Conservation (phyloP, 306 rosid species). For the Erythrophleum fordii region DNA sequence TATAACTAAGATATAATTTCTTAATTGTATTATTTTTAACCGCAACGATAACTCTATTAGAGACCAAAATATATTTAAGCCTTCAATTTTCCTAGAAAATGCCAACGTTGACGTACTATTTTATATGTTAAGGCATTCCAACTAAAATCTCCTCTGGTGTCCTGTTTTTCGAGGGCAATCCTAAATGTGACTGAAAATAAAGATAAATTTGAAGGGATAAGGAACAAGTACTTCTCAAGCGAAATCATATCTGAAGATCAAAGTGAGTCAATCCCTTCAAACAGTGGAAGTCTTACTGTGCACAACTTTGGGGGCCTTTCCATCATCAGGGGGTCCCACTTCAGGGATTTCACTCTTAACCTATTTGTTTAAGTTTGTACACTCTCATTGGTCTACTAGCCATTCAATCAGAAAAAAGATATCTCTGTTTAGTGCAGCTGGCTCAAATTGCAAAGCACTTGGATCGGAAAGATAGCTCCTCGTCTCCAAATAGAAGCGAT, state of each 20-base stretch:
- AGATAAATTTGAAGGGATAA: constrained; percentile 26
- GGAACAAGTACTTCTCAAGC: constrained; percentile 31
- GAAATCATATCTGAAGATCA: constrained; percentile 2
- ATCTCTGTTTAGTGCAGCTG: background rate
- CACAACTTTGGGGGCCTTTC: constrained; percentile 57
- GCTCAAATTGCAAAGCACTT: constrained; percentile 29
- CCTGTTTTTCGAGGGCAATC: constrained; percentile 56
- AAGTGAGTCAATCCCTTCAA: constrained; percentile 11
- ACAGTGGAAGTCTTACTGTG: constrained; percentile 36
- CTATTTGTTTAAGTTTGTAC: constrained; percentile 7
- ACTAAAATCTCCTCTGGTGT: constrained; percentile 45
- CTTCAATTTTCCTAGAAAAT: background rate
- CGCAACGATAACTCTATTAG: too few relatives aligned
- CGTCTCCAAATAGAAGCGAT: background rate
- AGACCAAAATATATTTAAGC: background rate
- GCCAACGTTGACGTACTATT: background rate
- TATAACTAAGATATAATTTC: too few relatives aligned
- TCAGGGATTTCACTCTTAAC: constrained; percentile 22
- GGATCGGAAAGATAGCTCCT: constrained; percentile 14
- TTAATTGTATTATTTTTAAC: too few relatives aligned
- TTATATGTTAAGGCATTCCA: constrained; percentile 52
- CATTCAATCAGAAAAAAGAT: background rate
- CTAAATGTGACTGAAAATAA: constrained; percentile 46
- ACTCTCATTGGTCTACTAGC: too few relatives aligned
- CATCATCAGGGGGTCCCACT: constrained; percentile 39